phyloP scores from a whole-genome alignment of 2,329 filamentous ascomycete species.

The Fusarium humuli region DNA sequence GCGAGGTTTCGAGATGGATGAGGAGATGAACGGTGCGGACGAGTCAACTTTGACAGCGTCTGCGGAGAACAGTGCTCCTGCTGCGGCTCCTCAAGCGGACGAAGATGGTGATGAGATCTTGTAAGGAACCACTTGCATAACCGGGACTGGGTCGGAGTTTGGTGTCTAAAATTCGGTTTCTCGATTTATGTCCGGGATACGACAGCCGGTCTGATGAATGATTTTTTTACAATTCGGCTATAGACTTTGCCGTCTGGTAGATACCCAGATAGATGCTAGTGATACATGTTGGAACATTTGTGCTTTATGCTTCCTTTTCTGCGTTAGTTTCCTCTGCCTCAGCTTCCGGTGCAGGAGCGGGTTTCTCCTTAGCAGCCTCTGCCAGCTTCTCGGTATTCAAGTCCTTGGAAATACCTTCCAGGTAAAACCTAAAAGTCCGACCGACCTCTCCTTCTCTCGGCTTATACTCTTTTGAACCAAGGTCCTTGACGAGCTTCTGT shows the following conservation, averaged over 20 bases:
- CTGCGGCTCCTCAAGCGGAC: conserved; percentile 33
- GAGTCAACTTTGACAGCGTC: conserved; percentile 10
- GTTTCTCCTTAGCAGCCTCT: background rate
- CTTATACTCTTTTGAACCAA: conserved; percentile 59
- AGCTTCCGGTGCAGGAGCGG: background rate
- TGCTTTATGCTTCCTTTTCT: conserved; percentile 2
- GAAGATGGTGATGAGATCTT: conserved; percentile 52
- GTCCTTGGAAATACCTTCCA: conserved; percentile 52
- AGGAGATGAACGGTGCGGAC: conserved; percentile 50
- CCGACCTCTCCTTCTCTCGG: conserved; percentile 59
- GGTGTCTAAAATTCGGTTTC: conserved; percentile 44
- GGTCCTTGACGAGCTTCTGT: conserved; percentile 49
- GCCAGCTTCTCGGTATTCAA: background rate
- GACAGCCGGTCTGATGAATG: conserved; percentile 33
- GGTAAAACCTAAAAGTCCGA: conserved; percentile 56
- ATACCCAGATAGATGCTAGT: conserved; percentile 42
- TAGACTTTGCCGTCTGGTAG: conserved; percentile 37
- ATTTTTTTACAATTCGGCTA: conserved; percentile 29
- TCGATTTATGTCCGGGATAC: conserved; percentile 28
- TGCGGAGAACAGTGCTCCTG: background rate
- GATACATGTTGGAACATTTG: conserved; percentile 26
- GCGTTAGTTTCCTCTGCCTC: background rate
- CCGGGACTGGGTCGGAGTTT: conserved; percentile 42
- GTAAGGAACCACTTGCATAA: conserved; percentile 29
- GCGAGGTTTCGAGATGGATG: conserved; percentile 50